Conservation (phyloP, 2,329 filamentous ascomycete species). For the Arachnomyces sp. region DNA sequence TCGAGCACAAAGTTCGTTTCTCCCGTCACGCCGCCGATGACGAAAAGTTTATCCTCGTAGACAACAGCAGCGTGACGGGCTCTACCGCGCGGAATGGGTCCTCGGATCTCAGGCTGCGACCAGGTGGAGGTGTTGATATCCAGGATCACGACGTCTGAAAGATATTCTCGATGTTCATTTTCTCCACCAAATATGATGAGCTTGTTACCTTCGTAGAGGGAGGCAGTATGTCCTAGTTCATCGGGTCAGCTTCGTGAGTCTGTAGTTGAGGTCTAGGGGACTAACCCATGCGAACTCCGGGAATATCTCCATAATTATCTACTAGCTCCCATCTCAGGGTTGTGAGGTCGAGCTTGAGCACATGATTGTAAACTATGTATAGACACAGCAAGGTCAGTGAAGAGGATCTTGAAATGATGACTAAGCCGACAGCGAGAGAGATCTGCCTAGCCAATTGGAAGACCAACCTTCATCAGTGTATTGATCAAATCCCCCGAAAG, state of each 20-base stretch:
- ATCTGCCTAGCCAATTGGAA: constrained; percentile 4
- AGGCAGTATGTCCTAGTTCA: constrained; percentile 75
- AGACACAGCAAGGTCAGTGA: constrained; percentile 3
- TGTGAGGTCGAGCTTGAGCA: constrained; percentile 75
- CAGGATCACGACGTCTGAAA: constrained; percentile 93
- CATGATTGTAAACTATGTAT: constrained; percentile 79
- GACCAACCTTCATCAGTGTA: constrained; percentile 79
- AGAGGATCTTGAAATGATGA: not conserved
- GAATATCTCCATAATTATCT: constrained; percentile 97
- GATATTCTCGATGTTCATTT: constrained; percentile 92
- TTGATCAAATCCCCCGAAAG: constrained; percentile 96
- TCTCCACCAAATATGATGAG: constrained; percentile 96
- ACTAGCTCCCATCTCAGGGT: constrained; percentile 91
- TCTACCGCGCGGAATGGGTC: constrained; percentile 77
- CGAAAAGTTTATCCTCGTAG: constrained; percentile 92
- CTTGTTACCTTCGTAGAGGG: constrained; percentile 86
- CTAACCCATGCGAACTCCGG: constrained; percentile 90
- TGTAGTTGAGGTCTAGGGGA: constrained; percentile 11
- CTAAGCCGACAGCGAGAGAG: not conserved
- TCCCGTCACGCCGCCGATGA: constrained; percentile 90
- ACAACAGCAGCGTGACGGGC: constrained; percentile 89
- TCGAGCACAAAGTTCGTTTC: constrained; percentile 87
- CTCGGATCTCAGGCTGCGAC: constrained; percentile 82
- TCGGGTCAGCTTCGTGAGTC: constrained; percentile 6
- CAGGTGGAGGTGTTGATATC: constrained; percentile 90